Evolutionary conservation across 2,329 filamentous ascomycete species (phyloP), one percentile per base, ranked within the genome.

Genomic region (Nigrospora sphaerica): DNA sequence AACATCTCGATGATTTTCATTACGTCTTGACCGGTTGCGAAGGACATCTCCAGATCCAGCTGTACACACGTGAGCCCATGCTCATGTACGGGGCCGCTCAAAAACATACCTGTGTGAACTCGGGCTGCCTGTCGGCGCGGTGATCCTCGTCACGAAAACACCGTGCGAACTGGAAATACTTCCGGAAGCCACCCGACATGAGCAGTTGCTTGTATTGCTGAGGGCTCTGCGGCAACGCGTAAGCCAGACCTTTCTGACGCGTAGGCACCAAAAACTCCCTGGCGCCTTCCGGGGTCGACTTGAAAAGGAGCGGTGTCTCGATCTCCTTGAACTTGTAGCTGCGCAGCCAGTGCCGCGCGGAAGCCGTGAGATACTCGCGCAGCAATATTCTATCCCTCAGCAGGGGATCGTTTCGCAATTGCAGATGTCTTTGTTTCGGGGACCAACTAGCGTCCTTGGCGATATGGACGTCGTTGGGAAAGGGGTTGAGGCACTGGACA

Each of bases 141-240:
- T 93, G 73, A 63, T 97, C 95, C 62, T 98, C 93, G 59, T 98
- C 95, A 13, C 93, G 83, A 66, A 96, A 98, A 61, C 93, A 98
- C 52, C 83, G 85, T 2, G 93, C 95, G 68, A 96, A 89, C 58
- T 98, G 93, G 65, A 85, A 95, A 63, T 98, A 98, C 36, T 78
- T 80, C 1, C 75, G 70, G 12, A 96, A 78, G 0, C 92, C 92
- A 50, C 87, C 86, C 0, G 90, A 88, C 90, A 98, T 97, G 37
- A 98, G 77, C 2, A 96, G 88, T 69, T 98, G 93, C 69, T 98
- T 98, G 63, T 97, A 98, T 64, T 98, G 93, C 64, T 98, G 93
- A 0, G 93, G 93, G 54, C 92, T 97, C 63, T 98, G 95, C 0
- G 91, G 91, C 17, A 98, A 72, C 10, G 93, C 93, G 64, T 97